phyloP scores from a whole-genome alignment of 768 basidiomycete species.

The Candolleomyces efflorescens region DNA sequence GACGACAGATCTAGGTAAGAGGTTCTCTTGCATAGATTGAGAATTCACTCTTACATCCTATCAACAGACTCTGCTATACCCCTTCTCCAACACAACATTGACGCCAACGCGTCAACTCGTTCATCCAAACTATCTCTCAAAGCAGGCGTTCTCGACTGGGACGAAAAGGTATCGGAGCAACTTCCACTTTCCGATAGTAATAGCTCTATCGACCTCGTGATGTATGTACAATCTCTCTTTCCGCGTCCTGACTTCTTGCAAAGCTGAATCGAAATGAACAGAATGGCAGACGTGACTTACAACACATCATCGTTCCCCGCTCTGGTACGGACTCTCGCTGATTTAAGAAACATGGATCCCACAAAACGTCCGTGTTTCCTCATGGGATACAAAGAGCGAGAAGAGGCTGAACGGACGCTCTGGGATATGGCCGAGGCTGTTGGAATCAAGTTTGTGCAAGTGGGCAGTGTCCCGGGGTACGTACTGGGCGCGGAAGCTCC shows the following conservation, averaged over 20 bases:
- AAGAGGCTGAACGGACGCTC: slow-evolving; percentile 66
- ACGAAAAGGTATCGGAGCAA: slow-evolving; percentile 47
- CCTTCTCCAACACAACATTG: slow-evolving; percentile 69
- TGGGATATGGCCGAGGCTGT: slow-evolving; percentile 58
- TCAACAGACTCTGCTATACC: slow-evolving; percentile 73
- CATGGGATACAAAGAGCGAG: slow-evolving; percentile 86
- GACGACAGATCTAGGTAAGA: slow-evolving; percentile 71
- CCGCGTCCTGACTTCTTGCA: neutral
- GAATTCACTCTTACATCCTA: neutral
- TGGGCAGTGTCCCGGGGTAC: slow-evolving; percentile 53
- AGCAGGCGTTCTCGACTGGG: slow-evolving; percentile 69
- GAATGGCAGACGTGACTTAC: slow-evolving; percentile 93
- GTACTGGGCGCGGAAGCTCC: slow-evolving; percentile 41
- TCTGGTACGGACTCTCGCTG: slow-evolving; percentile 62
- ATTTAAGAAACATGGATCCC: slow-evolving; percentile 35
- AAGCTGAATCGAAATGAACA: slow-evolving; percentile 20
- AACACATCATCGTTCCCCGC: slow-evolving; percentile 83
- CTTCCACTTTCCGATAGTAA: slow-evolving; percentile 32
- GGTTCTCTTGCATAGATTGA: neutral
- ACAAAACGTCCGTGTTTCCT: slow-evolving; percentile 43
- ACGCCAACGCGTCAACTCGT: slow-evolving; percentile 35
- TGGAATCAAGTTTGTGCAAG: slow-evolving; percentile 52
- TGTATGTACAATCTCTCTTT: slow-evolving; percentile 44
- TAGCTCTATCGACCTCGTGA: slow-evolving; percentile 49
- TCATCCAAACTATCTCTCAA: slow-evolving; percentile 21